Evolutionary conservation across 164 flowering plant species (phyloP), one percentile per base, ranked within the genome.

Genomic region (Stephania yunnanensis): DNA sequence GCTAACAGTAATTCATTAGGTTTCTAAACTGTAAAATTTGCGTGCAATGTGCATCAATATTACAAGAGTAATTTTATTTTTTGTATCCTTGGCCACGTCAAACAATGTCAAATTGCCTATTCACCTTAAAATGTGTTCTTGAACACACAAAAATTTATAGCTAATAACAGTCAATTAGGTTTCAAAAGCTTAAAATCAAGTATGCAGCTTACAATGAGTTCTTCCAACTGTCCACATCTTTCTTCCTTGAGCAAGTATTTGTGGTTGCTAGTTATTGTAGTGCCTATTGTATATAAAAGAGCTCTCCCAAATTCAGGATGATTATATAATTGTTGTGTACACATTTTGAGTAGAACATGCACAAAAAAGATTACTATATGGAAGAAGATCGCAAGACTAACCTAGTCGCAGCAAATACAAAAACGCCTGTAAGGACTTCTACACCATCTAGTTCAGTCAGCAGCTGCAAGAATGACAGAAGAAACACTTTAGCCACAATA

Each of bases 351-450:
- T 25, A 25, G 17, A 67, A 36, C 5, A 55, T 55, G 19, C 15
- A 5, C 15, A 13, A 13, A 1, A 13, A 55, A 5, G 19, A 55
- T 55, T 58, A n/a, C 65, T 58, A n/a, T 58, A 58, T 2, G n/a
- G 65, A 58, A 58, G 25, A 17, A 19, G 65, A 1, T 58, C 22
- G n/a, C 6, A 20, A 53, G 48, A 76, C 86, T 80, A 45, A 92
- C 98, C 98, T 95, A 20, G 98, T 93, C 46, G 99, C 99, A 74
- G 99, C 99, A 86, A 95, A 95, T 74, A 95, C 99, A 84, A 95
- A 95, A 44, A 95, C 99, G 65, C 99, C 99, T 58, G 92, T 89
- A 78, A 95, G 82, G 72, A 88, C 90, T 83, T 95, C 99, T 67
- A 95, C 95, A 53, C 99, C 99, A 87, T 95, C 99, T 76, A 95